Percentiles rank a stretch among this genome's conserved stretches.
phyloP scores from a whole-genome alignment of 345 rosid genomes.

The Jatropha curcas region DNA sequence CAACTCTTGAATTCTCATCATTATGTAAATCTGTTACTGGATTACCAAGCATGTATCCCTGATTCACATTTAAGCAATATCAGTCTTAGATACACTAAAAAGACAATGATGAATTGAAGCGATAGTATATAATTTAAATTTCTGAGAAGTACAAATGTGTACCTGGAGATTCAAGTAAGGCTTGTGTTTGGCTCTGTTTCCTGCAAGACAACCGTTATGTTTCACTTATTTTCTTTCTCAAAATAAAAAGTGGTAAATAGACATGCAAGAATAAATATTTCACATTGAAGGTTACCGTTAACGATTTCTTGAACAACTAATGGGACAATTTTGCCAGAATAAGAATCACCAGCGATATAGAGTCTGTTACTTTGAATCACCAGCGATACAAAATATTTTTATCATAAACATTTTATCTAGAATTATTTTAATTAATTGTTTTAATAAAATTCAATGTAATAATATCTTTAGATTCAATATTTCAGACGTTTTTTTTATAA shows the following conservation, averaged over 20 bases:
- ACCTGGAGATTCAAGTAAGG: constrained; percentile 33
- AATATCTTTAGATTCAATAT: no score
- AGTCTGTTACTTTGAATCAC: constrained; percentile 3
- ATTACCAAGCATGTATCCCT: constrained; percentile 39
- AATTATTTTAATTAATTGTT: no score
- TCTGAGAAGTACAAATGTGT: neutral
- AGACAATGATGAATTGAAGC: no score
- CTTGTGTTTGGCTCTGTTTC: constrained; percentile 12
- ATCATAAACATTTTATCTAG: no score
- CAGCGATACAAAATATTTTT: no score
- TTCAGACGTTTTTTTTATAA: no score
- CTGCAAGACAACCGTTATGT: constrained; percentile 15
- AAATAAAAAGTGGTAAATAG: no score
- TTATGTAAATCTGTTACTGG: constrained; percentile 20
- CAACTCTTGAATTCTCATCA: constrained; percentile 30
- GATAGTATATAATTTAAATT: neutral
- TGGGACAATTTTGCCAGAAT: constrained; percentile 48
- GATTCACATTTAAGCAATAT: constrained; percentile 5
- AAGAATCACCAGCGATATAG: constrained; percentile 48
- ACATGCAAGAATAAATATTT: no score
- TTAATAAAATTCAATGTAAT: no score
- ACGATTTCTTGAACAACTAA: constrained; percentile 11
- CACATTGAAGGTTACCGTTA: constrained; percentile 10
- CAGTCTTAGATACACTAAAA: neutral
- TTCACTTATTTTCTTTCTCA: no score